These are phyloP conservation scores for Cochlearia excelsa DNA, from an alignment of 345 rosid species.

Conservation along the genomic window DNA sequence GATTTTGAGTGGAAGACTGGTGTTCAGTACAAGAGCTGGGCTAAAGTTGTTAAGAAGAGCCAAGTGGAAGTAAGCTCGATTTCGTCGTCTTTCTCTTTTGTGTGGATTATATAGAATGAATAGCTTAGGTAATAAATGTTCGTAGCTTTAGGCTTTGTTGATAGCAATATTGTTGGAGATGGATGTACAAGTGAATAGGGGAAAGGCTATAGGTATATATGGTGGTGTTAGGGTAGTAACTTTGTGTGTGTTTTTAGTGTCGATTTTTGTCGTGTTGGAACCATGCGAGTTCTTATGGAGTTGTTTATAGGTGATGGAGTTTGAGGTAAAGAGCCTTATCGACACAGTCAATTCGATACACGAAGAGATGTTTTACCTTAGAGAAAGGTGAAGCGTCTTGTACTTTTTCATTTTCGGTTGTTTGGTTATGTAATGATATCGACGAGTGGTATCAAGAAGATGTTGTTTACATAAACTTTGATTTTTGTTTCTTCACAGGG, in stretches of 20 bases:
- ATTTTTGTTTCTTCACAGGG: slow-evolving; percentile 42
- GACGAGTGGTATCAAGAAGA: neutral
- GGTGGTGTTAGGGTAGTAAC: too few relatives aligned
- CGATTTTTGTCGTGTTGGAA: neutral
- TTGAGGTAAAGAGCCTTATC: slow-evolving; percentile 36
- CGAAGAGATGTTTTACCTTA: slow-evolving; percentile 40
- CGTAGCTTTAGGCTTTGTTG: too few relatives aligned
- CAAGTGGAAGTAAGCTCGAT: slow-evolving; percentile 60
- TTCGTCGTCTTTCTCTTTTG: neutral
- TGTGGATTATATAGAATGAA: too few relatives aligned
- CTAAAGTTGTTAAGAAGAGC: slow-evolving; percentile 81
- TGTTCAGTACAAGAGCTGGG: slow-evolving; percentile 79
- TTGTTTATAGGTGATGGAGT: slow-evolving; percentile 33
- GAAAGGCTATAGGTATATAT: neutral
- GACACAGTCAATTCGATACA: slow-evolving; percentile 34
- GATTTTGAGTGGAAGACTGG: slow-evolving; percentile 94
- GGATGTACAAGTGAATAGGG: too few relatives aligned
- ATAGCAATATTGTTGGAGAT: too few relatives aligned
- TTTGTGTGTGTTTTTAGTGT: neutral
- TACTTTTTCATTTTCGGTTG: neutral
- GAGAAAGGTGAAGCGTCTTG: slow-evolving; percentile 31
- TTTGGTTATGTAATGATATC: neutral
- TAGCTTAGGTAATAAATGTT: too few relatives aligned
- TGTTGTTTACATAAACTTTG: slow-evolving; percentile 6
- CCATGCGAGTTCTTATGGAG: neutral